Conservation (phyloP, 2,329 filamentous ascomycete species). For the Chaetomiaceae sp. region DNA sequence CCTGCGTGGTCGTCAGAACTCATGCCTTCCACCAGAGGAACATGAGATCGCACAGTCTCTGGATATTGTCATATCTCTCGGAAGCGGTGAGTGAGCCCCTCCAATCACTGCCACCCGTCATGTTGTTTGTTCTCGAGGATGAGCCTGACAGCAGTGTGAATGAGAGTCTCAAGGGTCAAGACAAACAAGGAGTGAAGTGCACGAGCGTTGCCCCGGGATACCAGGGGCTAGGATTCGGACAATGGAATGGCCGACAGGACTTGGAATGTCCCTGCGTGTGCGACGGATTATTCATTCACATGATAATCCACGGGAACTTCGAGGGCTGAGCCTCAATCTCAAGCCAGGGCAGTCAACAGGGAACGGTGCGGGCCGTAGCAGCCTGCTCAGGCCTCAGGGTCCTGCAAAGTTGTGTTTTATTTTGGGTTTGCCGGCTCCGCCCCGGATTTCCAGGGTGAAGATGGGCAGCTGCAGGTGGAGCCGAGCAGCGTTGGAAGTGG, state of each 20-base stretch:
- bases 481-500: conserved; percentile 2
- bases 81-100: conserved; percentile 50
- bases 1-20: conserved; percentile 14
- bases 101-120: conserved; percentile 40
- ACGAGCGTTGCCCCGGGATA: conserved; percentile 7
- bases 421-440: too few species aligned
- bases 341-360: too few species aligned
- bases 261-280: neutral
- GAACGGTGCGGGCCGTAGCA: too few species aligned
- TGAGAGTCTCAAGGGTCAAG: too few species aligned
- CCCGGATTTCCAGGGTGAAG: too few species aligned
- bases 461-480: too few species aligned
- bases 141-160: neutral
- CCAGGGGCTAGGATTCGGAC: neutral
- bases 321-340: too few species aligned
- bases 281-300: neutral
- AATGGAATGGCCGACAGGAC: neutral
- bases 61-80: conserved; percentile 59
- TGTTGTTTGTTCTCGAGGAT: neutral
- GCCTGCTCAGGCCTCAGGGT: too few species aligned
- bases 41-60: conserved; percentile 52
- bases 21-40: neutral
- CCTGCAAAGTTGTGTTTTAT: too few species aligned
- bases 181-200: neutral
- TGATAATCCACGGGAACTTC: neutral